phyloP scores from a whole-genome alignment of 2,329 filamentous ascomycete genomes.

The Magnaporthiopsis rhizophila region DNA sequence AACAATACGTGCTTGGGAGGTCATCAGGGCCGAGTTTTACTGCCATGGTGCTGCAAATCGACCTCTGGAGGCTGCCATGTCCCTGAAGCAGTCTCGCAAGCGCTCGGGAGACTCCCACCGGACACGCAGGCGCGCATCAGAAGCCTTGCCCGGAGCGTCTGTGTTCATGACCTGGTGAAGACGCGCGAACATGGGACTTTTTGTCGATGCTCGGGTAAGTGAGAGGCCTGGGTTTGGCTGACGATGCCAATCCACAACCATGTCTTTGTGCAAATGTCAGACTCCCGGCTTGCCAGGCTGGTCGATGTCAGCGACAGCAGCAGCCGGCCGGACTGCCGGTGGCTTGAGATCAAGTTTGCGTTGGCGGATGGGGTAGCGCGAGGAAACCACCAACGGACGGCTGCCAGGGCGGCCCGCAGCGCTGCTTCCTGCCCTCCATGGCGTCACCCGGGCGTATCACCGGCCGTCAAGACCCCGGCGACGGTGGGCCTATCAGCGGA shows the following conservation, averaged over 20 bases:
- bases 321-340: slow-evolving; percentile 5
- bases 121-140: slow-evolving; percentile 13
- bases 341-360: too few species aligned
- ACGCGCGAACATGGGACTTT: slow-evolving; percentile 18
- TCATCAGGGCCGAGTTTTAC: slow-evolving; percentile 17
- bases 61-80: slow-evolving; percentile 13
- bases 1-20: slow-evolving; percentile 13
- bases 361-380: too few species aligned
- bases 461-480: too few species aligned
- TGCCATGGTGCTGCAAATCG: slow-evolving; percentile 15
- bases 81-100: slow-evolving; percentile 10
- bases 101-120: slow-evolving; percentile 13
- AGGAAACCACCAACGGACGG: too few species aligned
- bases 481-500: too few species aligned
- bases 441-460: too few species aligned
- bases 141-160: slow-evolving; percentile 14
- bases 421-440: too few species aligned
- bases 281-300: slow-evolving; percentile 21
- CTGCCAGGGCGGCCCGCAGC: too few species aligned
- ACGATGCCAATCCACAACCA: too few species aligned
- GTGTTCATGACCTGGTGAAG: slow-evolving; percentile 12
- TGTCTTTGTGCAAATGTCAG: slow-evolving; percentile 16
- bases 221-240: not conserved
- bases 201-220: slow-evolving; percentile 17
- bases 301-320: slow-evolving; percentile 16